A percentile compares a stretch with the other conserved stretches of the same genome.
Evolutionary conservation across 2,329 filamentous ascomycete genomes (phyloP).

Genomic region (Chaetomiaceae sp.): DNA sequence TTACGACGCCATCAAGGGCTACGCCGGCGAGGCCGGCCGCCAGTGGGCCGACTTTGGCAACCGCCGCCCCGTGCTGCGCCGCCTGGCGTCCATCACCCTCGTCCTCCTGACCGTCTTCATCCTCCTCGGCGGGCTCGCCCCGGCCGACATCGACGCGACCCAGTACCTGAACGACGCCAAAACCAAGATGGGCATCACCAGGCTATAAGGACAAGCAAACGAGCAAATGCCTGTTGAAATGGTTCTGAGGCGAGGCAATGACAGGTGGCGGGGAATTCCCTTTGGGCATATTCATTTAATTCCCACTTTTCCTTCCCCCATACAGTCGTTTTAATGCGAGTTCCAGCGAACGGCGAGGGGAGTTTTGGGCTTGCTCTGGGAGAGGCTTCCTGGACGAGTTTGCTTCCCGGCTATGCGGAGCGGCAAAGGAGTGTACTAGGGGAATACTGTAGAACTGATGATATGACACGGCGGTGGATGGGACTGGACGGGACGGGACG

Average conservation of each 20-base stretch:
- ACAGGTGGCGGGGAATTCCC: constrained; percentile 6
- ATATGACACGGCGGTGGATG: not conserved
- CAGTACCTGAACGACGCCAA: constrained; percentile 44
- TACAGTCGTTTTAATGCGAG: constrained; percentile 11
- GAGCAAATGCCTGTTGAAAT: no score
- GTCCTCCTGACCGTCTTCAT: constrained; percentile 61
- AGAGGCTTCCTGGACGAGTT: not conserved
- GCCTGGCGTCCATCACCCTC: constrained; percentile 63
- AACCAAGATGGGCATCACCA: constrained; percentile 42
- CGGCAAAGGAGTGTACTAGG: not conserved
- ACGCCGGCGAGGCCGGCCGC: constrained; percentile 64
- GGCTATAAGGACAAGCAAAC: constrained; percentile 2
- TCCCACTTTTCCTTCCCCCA: not conserved
- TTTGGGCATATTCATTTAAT: constrained; percentile 8
- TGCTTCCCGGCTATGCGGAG: not conserved
- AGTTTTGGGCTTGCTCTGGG: not conserved
- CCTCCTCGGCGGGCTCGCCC: constrained; percentile 62
- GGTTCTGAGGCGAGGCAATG: not conserved
- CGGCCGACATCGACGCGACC: constrained; percentile 51
- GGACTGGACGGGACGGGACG: no score
- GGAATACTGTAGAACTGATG: not conserved
- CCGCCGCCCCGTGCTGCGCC: constrained; percentile 69
- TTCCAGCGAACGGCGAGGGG: not conserved
- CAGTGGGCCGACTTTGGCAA: constrained; percentile 83
- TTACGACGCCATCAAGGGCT: constrained; percentile 75